phyloP scores from a whole-genome alignment of 306 rosid genomes.

The Vicia villosa region DNA sequence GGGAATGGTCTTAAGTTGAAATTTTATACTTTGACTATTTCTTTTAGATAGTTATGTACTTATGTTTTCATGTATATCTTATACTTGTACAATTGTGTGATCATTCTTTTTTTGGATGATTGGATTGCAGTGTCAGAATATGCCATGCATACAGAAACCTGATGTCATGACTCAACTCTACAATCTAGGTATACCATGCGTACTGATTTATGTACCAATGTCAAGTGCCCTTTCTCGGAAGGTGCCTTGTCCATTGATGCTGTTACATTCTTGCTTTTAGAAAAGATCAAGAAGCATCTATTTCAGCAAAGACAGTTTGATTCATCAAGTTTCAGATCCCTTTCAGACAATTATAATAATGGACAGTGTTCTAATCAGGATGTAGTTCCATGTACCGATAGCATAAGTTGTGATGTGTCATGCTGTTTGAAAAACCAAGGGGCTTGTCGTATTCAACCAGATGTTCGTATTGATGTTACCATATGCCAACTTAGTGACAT shows the following conservation, averaged over 20 bases:
- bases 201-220: too few relatives aligned
- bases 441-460: constrained; percentile 36
- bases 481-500: constrained; percentile 52
- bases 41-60: neutral
- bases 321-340: too few relatives aligned
- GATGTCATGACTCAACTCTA: constrained; percentile 26
- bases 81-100: constrained; percentile 10
- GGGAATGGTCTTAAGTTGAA: neutral
- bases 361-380: too few relatives aligned
- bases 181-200: constrained; percentile 34
- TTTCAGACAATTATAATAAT: too few relatives aligned
- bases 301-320: too few relatives aligned
- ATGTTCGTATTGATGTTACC: constrained; percentile 24
- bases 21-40: too few relatives aligned
- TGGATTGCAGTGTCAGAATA: constrained; percentile 50
- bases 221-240: too few relatives aligned
- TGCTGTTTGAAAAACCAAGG: constrained; percentile 42
- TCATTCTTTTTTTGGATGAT: constrained; percentile 5
- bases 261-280: too few relatives aligned
- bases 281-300: neutral
- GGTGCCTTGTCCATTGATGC: too few relatives aligned
- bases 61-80: constrained; percentile 16
- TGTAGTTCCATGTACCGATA: too few relatives aligned
- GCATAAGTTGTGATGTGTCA: constrained; percentile 39
- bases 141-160: constrained; percentile 33